Conservation (phyloP, 169 alveolate species). For the Besnoitia besnoiti region DNA sequence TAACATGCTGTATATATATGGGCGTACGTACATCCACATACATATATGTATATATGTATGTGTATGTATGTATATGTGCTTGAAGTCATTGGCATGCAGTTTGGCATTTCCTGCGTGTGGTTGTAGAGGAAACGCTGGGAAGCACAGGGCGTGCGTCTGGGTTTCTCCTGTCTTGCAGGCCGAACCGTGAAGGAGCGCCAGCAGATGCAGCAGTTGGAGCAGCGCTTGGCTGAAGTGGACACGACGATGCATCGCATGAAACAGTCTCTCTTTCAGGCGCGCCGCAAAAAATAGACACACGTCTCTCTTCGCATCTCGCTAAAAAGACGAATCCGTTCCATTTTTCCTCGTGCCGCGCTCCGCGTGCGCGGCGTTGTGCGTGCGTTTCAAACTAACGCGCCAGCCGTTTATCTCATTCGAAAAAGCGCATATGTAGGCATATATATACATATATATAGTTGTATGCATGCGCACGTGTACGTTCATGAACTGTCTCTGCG, state of each 20-base stretch:
- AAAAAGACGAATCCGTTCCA: neutral
- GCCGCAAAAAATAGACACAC: neutral
- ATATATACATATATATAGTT: neutral
- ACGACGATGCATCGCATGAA: slow-evolving; percentile 32
- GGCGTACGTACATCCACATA: too few relatives aligned
- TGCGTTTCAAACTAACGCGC: neutral
- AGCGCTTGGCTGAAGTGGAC: slow-evolving; percentile 12
- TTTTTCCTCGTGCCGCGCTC: neutral
- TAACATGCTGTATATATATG: too few relatives aligned
- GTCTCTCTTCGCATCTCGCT: neutral
- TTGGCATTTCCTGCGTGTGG: too few relatives aligned
- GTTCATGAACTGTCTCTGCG: too few relatives aligned
- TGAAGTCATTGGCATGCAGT: too few relatives aligned
- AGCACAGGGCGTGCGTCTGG: too few relatives aligned
- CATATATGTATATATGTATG: too few relatives aligned
- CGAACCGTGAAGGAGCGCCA: slow-evolving; percentile 10
- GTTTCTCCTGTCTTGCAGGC: too few relatives aligned
- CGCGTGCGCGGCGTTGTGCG: neutral
- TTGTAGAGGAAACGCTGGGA: too few relatives aligned
- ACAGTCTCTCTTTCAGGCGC: neutral
- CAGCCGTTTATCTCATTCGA: neutral
- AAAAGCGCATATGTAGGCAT: neutral
- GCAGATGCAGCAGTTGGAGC: neutral
- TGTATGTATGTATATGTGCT: too few relatives aligned
- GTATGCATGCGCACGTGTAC: neutral